Evolutionary conservation across 306 rosid genomes (phyloP).

Genomic region (Cucurbita maxima): DNA sequence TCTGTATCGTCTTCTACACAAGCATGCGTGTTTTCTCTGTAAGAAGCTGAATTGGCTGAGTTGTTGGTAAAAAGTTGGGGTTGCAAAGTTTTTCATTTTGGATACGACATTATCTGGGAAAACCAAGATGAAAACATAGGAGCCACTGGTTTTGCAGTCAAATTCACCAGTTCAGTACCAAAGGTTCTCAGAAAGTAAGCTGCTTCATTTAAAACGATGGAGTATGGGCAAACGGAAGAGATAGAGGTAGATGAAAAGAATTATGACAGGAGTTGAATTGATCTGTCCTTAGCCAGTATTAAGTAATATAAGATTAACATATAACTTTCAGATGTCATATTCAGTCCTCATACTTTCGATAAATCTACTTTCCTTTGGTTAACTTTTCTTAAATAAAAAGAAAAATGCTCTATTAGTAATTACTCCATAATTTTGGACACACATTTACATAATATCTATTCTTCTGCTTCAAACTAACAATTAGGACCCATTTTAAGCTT

Average conservation of each 20-base stretch:
- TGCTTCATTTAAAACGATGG: background rate
- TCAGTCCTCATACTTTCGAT: too few species aligned
- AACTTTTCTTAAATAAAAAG: too few species aligned
- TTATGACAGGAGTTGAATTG: too few species aligned
- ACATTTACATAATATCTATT: too few species aligned
- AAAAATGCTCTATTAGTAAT: too few species aligned
- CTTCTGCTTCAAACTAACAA: too few species aligned
- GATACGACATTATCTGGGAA: background rate
- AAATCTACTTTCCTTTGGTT: too few species aligned
- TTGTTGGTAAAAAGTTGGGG: background rate
- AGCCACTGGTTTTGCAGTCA: background rate
- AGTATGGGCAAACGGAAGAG: background rate
- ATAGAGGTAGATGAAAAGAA: background rate
- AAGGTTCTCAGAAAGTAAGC: background rate
- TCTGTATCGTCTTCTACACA: background rate
- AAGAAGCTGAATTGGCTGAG: background rate
- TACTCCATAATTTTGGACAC: too few species aligned
- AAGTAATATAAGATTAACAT: background rate
- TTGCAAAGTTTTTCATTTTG: background rate
- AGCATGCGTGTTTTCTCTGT: background rate
- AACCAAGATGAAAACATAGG: background rate
- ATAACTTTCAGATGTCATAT: too few species aligned
- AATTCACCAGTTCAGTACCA: background rate
- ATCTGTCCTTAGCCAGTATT: background rate
- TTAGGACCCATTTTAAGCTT: too few species aligned